phyloP scores from a whole-genome alignment of 805 yeast genomes.

The Sugiyamaella floridensis region DNA sequence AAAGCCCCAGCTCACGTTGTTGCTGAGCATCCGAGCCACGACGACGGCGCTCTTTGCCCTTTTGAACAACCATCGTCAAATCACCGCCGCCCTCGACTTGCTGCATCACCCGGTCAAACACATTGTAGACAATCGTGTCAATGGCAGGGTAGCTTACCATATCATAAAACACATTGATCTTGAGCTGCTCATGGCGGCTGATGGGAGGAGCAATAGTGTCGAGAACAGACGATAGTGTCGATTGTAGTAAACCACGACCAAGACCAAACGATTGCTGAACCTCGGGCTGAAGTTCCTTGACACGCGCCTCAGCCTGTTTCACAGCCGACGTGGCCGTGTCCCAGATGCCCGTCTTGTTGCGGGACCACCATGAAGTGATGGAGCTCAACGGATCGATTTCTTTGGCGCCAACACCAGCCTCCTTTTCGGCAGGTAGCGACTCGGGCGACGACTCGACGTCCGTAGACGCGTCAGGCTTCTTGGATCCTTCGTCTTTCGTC shows the following conservation, averaged over 20 bases:
- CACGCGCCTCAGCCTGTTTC: conserved; percentile 36
- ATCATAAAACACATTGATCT: conserved; percentile 39
- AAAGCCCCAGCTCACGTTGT: conserved; percentile 53
- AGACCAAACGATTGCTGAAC: conserved; percentile 22
- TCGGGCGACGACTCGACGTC: not conserved
- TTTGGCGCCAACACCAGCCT: not conserved
- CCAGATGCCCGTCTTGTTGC: conserved; percentile 36
- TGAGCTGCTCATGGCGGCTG: conserved; percentile 37
- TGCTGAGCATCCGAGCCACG: conserved; percentile 30
- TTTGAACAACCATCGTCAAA: conserved; percentile 44
- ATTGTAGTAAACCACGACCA: conserved; percentile 22
- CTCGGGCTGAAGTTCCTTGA: conserved; percentile 34
- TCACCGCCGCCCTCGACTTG: conserved; percentile 69
- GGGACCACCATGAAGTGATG: conserved; percentile 33
- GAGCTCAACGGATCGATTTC: conserved; percentile 28
- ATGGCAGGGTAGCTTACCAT: conserved; percentile 41
- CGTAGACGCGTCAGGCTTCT: conserved; percentile 8
- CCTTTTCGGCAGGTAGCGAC: not conserved
- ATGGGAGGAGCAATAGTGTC: conserved; percentile 41
- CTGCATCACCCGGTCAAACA: conserved; percentile 51
- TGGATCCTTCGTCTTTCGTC: not conserved
- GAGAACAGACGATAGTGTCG: conserved; percentile 33
- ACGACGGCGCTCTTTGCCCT: conserved; percentile 35
- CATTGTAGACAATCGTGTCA: conserved; percentile 43
- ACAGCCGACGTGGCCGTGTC: conserved; percentile 34